Evolutionary conservation across 305 asterid genomes (phyloP).

Genomic region (Euphrasia arctica): DNA sequence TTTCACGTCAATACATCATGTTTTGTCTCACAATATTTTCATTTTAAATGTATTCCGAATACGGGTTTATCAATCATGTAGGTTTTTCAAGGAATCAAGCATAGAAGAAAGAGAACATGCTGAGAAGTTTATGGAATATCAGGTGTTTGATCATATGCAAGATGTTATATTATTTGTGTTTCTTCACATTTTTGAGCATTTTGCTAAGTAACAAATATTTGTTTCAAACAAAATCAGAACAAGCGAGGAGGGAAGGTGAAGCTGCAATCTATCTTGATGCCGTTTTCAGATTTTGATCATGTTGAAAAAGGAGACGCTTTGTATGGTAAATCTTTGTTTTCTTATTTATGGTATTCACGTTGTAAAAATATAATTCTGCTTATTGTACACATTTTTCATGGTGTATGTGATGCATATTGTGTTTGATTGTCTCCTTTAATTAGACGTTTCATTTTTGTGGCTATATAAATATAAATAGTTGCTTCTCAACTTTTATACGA

Average conservation of each 20-base stretch:
- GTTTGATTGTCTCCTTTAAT: background rate
- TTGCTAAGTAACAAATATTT: background rate
- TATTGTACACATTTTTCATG: too few species aligned
- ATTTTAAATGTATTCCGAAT: background rate
- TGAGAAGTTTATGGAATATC: slow-evolving; percentile 55
- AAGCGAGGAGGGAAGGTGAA: slow-evolving; percentile 66
- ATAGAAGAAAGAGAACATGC: slow-evolving; percentile 59
- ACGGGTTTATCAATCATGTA: slow-evolving; percentile 18
- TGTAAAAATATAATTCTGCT: too few species aligned
- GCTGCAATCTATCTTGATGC: slow-evolving; percentile 51
- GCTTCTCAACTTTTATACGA: background rate
- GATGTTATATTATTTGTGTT: background rate
- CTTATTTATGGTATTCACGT: background rate
- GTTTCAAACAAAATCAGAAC: slow-evolving; percentile 35
- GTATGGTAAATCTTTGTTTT: slow-evolving; percentile 36
- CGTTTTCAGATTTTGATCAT: slow-evolving; percentile 51
- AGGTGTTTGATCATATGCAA: slow-evolving; percentile 33
- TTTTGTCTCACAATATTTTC: background rate
- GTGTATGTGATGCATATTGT: too few species aligned
- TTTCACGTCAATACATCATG: too few species aligned
- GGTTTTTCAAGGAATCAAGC: slow-evolving; percentile 64
- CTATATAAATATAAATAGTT: background rate
- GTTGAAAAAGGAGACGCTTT: slow-evolving; percentile 59
- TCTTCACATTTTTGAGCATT: background rate
- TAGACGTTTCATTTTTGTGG: background rate